phyloP scores from a whole-genome alignment of 768 basidiomycete genomes.

The Termitomyces sp. region DNA sequence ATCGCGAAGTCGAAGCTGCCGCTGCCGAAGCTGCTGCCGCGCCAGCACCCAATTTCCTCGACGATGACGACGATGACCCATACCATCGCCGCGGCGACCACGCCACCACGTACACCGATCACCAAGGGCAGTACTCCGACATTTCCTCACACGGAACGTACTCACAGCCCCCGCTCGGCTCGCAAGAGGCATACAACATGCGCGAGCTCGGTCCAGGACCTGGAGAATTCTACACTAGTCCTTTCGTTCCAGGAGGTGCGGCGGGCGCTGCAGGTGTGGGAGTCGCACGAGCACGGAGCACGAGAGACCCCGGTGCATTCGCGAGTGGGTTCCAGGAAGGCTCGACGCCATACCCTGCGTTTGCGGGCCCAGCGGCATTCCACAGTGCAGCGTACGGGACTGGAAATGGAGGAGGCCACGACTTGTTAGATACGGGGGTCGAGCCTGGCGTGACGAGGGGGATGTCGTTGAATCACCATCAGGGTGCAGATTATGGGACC shows the following conservation, averaged over 20 bases:
- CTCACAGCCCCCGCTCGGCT: constrained; percentile 38
- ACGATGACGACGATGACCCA: constrained; percentile 38
- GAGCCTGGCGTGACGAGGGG: constrained; percentile 11
- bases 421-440: not conserved
- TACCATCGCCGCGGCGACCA: not conserved
- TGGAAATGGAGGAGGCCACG: constrained; percentile 5
- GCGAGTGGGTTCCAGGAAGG: constrained; percentile 30
- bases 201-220: constrained; percentile 17
- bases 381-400: constrained; percentile 8
- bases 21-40: constrained; percentile 58
- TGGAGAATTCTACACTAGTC: constrained; percentile 29
- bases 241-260: constrained; percentile 11
- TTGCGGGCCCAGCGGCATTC: constrained; percentile 22
- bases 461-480: constrained; percentile 12
- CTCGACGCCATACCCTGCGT: constrained; percentile 31
- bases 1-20: constrained; percentile 69
- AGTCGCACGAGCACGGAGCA: constrained; percentile 34
- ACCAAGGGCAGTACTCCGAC: constrained; percentile 12
- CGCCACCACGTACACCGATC: not conserved
- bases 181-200: constrained; percentile 44
- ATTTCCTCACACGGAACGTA: constrained; percentile 43
- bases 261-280: constrained; percentile 38
- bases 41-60: constrained; percentile 49
- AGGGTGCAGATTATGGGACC: not conserved
- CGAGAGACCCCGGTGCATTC: constrained; percentile 21